These are phyloP conservation scores for Diatrype stigma DNA, from an alignment of 2,329 filamentous ascomycete species.

Conservation along the genomic window DNA sequence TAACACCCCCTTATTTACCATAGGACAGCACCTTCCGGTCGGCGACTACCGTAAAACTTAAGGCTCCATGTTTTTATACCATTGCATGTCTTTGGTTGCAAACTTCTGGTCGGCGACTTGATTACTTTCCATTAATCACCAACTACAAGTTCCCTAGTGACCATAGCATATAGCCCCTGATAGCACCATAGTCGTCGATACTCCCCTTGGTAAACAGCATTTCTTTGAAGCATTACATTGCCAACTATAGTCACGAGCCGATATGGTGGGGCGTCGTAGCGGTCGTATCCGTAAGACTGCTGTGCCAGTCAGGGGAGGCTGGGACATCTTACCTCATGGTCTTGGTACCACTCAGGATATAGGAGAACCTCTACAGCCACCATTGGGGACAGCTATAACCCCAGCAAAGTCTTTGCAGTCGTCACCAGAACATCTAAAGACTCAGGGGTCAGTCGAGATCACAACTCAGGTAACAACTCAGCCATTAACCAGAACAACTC, in stretches of 20 bases:
- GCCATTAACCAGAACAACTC: background rate
- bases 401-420: background rate
- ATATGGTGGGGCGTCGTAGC: slow-evolving; percentile 10
- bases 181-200: too few species aligned
- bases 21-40: too few species aligned
- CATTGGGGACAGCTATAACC: background rate
- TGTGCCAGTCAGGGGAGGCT: slow-evolving; percentile 14
- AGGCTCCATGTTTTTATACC: too few species aligned
- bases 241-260: background rate
- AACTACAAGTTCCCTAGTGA: too few species aligned
- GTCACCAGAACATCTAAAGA: background rate
- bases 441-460: background rate
- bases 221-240: too few species aligned
- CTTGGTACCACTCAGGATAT: slow-evolving; percentile 12
- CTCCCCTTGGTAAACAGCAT: too few species aligned
- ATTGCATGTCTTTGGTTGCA: too few species aligned
- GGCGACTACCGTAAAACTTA: too few species aligned
- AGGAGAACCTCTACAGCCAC: background rate
- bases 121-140: too few species aligned
- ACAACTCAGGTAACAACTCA: background rate
- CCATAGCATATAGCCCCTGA: too few species aligned
- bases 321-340: slow-evolving; percentile 21
- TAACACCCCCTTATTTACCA: too few species aligned
- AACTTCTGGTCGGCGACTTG: too few species aligned
- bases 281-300: slow-evolving; percentile 13